Evolutionary conservation across 352 stramenopile genomes (phyloP).

Genomic region (Phytopythium helicoides): DNA sequence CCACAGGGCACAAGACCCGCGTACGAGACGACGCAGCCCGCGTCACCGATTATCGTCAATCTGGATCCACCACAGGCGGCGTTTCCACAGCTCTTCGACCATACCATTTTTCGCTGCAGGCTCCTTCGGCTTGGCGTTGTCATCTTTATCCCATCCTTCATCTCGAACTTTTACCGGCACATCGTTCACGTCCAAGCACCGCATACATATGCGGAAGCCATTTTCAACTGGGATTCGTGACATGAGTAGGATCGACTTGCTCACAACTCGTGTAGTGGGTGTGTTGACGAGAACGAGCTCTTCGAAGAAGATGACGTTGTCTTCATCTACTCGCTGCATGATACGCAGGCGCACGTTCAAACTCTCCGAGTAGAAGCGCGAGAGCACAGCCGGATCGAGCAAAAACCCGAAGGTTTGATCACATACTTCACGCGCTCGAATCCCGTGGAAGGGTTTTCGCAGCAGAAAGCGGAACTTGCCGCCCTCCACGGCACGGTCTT

Average conservation of each 20-base stretch:
- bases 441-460: constrained; percentile 17
- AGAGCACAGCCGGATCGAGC: constrained; percentile 19
- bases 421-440: constrained; percentile 21
- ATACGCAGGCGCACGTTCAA: constrained; percentile 26
- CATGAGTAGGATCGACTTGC: constrained; percentile 8
- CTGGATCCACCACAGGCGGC: constrained; percentile 8
- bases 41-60: constrained; percentile 5
- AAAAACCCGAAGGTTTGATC: constrained; percentile 28
- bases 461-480: constrained; percentile 24
- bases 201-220: constrained; percentile 9
- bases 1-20: constrained; percentile 6
- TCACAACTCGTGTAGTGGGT: background rate
- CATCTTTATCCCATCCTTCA: background rate
- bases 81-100: constrained; percentile 7
- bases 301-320: constrained; percentile 32
- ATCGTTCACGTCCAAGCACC: constrained; percentile 1
- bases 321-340: constrained; percentile 27
- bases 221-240: constrained; percentile 1
- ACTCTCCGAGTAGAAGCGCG: constrained; percentile 23
- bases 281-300: constrained; percentile 12
- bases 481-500: constrained; percentile 17
- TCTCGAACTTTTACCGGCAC: background rate
- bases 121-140: background rate
- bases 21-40: constrained; percentile 6
- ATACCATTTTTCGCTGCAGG: background rate